A percentile compares a stretch with the other conserved stretches of the same genome.
These are phyloP conservation scores for Biscogniauxia mediterranea DNA, from an alignment of 2,329 filamentous ascomycete species.

Conservation along the genomic window DNA sequence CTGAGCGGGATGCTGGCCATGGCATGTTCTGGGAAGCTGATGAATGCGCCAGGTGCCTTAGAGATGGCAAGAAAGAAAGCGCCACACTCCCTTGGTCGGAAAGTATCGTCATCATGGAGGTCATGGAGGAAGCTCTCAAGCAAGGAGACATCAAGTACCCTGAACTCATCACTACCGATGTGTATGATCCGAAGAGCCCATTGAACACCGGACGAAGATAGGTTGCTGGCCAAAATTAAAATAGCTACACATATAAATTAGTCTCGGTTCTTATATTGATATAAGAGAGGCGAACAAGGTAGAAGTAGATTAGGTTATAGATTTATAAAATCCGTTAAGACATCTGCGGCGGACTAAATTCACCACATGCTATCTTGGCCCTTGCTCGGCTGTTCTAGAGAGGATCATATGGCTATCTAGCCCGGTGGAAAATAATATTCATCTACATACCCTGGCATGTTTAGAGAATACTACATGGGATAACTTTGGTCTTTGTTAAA, in stretches of 20 bases:
- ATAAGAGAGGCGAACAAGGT: not conserved
- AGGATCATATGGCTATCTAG: too few relatives aligned
- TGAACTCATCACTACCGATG: conserved; percentile 54
- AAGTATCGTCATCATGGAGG: conserved; percentile 82
- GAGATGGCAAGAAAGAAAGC: conserved; percentile 77
- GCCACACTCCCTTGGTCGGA: conserved; percentile 68
- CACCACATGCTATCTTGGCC: too few relatives aligned
- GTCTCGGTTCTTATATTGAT: not conserved
- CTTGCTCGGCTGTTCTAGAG: too few relatives aligned
- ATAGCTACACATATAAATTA: not conserved
- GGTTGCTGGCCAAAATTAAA: not conserved
- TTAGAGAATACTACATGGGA: not conserved
- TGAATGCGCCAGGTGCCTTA: conserved; percentile 70
- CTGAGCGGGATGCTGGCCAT: conserved; percentile 57
- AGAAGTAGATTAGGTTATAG: not conserved
- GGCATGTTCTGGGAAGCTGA: conserved; percentile 92
- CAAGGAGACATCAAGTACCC: conserved; percentile 55
- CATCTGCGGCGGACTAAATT: too few relatives aligned
- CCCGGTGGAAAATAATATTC: too few relatives aligned
- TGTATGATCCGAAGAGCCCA: conserved; percentile 59
- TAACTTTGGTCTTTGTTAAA: too few relatives aligned
- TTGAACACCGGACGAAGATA: conserved; percentile 52
- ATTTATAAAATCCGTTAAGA: too few relatives aligned
- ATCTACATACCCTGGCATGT: not conserved
- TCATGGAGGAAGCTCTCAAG: conserved; percentile 55